These are phyloP conservation scores for Amaranthus tricolor DNA, from an alignment of 179 eudicot genomes.

Conservation along the genomic window DNA sequence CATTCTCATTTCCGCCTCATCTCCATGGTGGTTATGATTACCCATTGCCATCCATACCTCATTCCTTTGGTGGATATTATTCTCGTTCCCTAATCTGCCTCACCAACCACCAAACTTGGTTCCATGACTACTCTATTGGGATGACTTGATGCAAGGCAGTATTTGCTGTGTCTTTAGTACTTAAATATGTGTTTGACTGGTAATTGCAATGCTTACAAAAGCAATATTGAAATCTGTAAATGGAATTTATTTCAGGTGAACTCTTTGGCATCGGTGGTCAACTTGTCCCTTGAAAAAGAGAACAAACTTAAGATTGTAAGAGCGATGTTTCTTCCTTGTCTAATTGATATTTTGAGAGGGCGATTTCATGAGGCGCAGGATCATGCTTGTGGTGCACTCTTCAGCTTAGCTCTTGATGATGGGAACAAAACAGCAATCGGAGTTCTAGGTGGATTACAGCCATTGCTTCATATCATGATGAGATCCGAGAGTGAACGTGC, in stretches of 20 bases:
- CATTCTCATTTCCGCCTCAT: too few species aligned
- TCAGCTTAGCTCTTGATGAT: slow-evolving; percentile 79
- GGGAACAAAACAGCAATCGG: slow-evolving; percentile 87
- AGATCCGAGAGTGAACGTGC: slow-evolving; percentile 65
- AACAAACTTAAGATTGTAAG: slow-evolving; percentile 88
- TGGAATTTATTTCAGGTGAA: slow-evolving; percentile 42
- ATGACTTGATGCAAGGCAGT: too few species aligned
- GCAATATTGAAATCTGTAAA: too few species aligned
- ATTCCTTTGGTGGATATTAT: too few species aligned
- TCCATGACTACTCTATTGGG: too few species aligned
- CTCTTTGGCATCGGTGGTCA: slow-evolving; percentile 69
- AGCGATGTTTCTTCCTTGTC: slow-evolving; percentile 67
- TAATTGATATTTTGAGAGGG: slow-evolving; percentile 59
- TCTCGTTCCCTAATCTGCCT: too few species aligned
- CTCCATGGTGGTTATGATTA: too few species aligned
- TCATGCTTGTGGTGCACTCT: slow-evolving; percentile 81
- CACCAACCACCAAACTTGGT: too few species aligned
- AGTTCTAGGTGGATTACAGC: slow-evolving; percentile 70
- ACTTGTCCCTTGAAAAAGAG: slow-evolving; percentile 68
- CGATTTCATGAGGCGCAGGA: slow-evolving; percentile 82
- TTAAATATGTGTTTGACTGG: too few species aligned
- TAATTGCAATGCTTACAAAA: too few species aligned
- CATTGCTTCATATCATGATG: slow-evolving; percentile 63
- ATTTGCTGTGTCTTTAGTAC: too few species aligned
- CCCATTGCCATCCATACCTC: too few species aligned